phyloP scores from a whole-genome alignment of 2,329 filamentous ascomycete genomes.

The Sclerotinia sclerotiorum region DNA sequence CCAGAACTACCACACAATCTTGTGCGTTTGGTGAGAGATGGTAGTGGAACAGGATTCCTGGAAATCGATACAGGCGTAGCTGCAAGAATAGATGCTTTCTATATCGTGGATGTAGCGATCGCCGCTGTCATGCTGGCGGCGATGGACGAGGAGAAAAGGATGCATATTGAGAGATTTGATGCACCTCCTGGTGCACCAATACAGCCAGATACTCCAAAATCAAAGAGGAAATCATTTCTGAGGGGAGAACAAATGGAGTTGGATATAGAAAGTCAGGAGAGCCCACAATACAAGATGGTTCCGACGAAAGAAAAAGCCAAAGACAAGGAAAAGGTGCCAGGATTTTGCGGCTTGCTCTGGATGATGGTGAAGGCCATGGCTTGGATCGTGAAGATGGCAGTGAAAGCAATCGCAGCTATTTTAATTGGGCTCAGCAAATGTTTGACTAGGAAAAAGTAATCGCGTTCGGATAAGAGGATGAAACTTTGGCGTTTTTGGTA shows the following conservation, averaged over 20 bases:
- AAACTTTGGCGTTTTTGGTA: slow-evolving; percentile 20
- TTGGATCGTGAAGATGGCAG: slow-evolving; percentile 56
- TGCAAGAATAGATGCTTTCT: slow-evolving; percentile 59
- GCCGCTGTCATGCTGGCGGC: slow-evolving; percentile 61
- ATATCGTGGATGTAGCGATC: slow-evolving; percentile 62
- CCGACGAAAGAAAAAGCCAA: slow-evolving; percentile 49
- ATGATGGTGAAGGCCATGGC: slow-evolving; percentile 58
- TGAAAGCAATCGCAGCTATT: slow-evolving; percentile 54
- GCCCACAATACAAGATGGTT: slow-evolving; percentile 32
- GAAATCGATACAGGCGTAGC: slow-evolving; percentile 61
- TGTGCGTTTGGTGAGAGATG: slow-evolving; percentile 60
- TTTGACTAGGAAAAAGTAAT: slow-evolving; percentile 46
- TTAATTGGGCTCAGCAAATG: slow-evolving; percentile 54
- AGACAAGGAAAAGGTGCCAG: slow-evolving; percentile 45
- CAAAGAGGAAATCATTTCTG: slow-evolving; percentile 32
- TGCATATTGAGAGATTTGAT: slow-evolving; percentile 55
- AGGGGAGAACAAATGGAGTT: slow-evolving; percentile 60
- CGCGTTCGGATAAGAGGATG: slow-evolving; percentile 33
- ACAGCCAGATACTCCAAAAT: slow-evolving; percentile 33
- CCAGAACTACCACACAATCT: slow-evolving; percentile 61
- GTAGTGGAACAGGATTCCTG: slow-evolving; percentile 57
- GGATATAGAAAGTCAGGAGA: slow-evolving; percentile 61
- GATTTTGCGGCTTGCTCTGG: slow-evolving; percentile 53
- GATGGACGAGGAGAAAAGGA: slow-evolving; percentile 54
- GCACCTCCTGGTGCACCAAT: slow-evolving; percentile 50